Evolutionary conservation across 345 rosid genomes (phyloP).

Genomic region (Acer yangbiense): DNA sequence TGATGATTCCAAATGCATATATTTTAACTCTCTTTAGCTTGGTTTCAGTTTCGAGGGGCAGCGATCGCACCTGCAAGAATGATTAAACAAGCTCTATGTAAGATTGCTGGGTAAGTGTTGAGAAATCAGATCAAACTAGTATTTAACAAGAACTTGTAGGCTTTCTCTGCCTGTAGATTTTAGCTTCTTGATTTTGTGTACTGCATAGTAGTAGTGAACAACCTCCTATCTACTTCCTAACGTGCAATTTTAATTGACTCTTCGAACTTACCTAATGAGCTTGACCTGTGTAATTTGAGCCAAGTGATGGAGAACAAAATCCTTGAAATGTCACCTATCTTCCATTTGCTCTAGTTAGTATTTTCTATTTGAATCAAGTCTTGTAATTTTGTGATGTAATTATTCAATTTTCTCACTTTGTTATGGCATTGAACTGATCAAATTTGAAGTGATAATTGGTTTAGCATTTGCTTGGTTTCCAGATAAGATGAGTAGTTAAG

Average conservation of each 20-base stretch:
- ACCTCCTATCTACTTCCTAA: not conserved
- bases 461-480: not conserved
- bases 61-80: constrained; percentile 66
- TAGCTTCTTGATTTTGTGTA: constrained; percentile 4
- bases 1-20: not conserved
- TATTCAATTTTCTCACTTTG: not conserved
- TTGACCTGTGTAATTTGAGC: not conserved
- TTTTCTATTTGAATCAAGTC: not conserved
- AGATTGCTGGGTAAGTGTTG: constrained; percentile 45
- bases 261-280: constrained; percentile 3
- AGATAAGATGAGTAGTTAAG: not conserved
- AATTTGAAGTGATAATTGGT: not conserved
- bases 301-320: not conserved
- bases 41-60: constrained; percentile 61
- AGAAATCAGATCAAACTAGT: constrained; percentile 18
- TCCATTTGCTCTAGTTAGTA: not conserved
- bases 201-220: constrained; percentile 4
- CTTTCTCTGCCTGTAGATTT: constrained; percentile 11
- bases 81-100: constrained; percentile 65
- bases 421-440: not conserved
- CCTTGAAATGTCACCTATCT: constrained; percentile 7
- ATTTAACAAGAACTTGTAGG: not conserved
- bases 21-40: constrained; percentile 8
- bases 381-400: not conserved
- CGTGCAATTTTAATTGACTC: not conserved